A percentile compares a stretch with the other conserved stretches of the same genome.
Conservation (phyloP, 441 rosid genomes). For the Mallotus repandus region DNA sequence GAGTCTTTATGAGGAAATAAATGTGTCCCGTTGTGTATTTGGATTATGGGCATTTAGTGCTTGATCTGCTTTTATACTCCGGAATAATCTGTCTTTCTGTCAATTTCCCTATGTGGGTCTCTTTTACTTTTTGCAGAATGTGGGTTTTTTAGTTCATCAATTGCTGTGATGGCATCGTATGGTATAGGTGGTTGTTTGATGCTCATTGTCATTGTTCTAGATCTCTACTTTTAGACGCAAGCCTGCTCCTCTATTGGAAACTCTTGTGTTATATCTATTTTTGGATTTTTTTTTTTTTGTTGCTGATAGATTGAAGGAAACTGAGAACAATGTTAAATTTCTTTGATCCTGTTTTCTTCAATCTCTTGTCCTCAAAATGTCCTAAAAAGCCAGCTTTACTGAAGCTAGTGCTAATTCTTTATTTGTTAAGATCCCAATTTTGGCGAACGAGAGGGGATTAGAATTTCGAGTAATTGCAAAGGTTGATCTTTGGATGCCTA, state of each 20-base stretch:
- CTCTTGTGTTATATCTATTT: not conserved
- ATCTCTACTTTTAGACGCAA: constrained; percentile 13
- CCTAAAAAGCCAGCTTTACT: too few species aligned
- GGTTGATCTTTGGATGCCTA: not conserved
- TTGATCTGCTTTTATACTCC: constrained; percentile 14
- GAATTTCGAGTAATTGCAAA: not conserved
- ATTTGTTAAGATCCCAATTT: not conserved
- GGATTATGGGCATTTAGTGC: constrained; percentile 6
- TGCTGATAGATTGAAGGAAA: not conserved
- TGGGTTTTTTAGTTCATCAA: not conserved
- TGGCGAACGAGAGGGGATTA: not conserved
- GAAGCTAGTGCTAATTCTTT: not conserved
- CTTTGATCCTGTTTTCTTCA: constrained; percentile 7
- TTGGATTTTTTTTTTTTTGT: too few species aligned
- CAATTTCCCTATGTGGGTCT: not conserved
- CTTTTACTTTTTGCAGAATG: not conserved
- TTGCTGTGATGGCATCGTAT: not conserved
- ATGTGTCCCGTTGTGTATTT: not conserved
- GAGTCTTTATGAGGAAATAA: not conserved
- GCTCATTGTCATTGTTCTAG: not conserved
- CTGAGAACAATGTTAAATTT: not conserved
- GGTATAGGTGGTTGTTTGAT: not conserved
- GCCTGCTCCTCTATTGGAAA: not conserved
- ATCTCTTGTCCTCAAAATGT: not conserved
- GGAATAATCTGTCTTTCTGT: not conserved